Conservation (phyloP, 23 red algal genomes). For the Gracilaria domingensis region DNA sequence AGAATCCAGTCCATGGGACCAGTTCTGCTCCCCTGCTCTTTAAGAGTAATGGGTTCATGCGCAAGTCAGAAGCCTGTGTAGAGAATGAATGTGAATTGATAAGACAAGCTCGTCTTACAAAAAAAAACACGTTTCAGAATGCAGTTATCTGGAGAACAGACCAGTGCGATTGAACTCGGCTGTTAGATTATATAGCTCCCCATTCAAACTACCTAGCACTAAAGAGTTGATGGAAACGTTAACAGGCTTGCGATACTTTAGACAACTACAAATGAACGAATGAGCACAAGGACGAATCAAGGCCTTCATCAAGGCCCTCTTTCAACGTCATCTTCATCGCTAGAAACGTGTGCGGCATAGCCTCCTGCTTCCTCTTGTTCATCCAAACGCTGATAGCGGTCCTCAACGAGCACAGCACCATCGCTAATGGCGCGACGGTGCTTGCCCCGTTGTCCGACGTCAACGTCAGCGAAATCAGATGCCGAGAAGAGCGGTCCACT, state of each 20-base stretch:
- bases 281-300: not conserved
- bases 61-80: no score
- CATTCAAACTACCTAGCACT: not conserved
- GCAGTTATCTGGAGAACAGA: not conserved
- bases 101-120: not conserved
- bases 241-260: slow-evolving; percentile 14
- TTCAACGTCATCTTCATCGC: slow-evolving; percentile 21
- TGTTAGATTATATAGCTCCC: not conserved
- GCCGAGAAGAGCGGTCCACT: not conserved
- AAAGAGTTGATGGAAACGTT: not conserved
- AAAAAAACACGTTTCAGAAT: not conserved
- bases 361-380: slow-evolving; percentile 21
- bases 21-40: no score
- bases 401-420: slow-evolving; percentile 56
- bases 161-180: not conserved
- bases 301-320: not conserved
- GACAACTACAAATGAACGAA: not conserved
- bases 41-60: no score
- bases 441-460: slow-evolving; percentile 17
- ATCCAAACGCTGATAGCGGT: slow-evolving; percentile 56
- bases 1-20: no score
- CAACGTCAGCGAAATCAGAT: slow-evolving; percentile 2
- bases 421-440: slow-evolving; percentile 63
- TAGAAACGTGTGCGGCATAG: slow-evolving; percentile 24
- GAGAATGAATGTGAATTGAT: no score